Base-by-base conservation (phyloP, 768 basidiomycete genomes). In the Mycena haematopus region DNA sequence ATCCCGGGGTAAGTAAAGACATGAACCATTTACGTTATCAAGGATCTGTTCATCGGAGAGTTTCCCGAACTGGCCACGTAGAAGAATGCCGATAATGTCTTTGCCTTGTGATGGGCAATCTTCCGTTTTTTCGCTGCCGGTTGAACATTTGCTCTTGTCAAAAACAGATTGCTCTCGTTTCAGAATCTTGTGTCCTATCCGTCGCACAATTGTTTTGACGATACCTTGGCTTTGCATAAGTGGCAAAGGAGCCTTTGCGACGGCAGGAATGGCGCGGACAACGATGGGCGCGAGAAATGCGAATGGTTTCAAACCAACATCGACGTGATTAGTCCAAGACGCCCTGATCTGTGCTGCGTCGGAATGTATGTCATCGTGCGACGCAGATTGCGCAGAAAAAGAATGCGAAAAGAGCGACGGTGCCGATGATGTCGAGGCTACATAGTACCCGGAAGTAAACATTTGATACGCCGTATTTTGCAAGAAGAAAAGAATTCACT, bases 331-430 rank as follows among this genome's bases (percentile, higher is more conserved):
- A 2, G 61, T 46, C 73, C 73, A 75, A 27, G 74, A 67, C 10
- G 52, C 60, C 51, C 38, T 31, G 55, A 75, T 75, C n/a, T 66
- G 69, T 11, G 65, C 67, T 1, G 72, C 72, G 21, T 74, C 73
- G 22, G 61, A 61, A 45, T 63, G 56, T 1, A 27, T 13, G n/a
- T 58, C 56, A 33, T 25, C 53, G 21, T 52, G 61, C 27, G 38
- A 65, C 40, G 44, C 47, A 1, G 60, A 56, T 56, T 65, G 63
- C 10, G 69, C 69, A 19, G 62, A 58, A 67, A 81, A 80, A 65
- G 79, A 75, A 69, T 80, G 76, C n/a, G 75, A 77, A 49, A n/a
- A 80, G 80, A 0, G 70, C 79, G 53, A 80, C 77, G 45, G 73
- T 72, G 6, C 73, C 74, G 31, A 75, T 72, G 33, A 73, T 71